Evolutionary conservation across 2,329 filamentous ascomycete genomes (phyloP), one percentile per base, ranked within the genome.

Genomic region (Calonectria leucothoes): DNA sequence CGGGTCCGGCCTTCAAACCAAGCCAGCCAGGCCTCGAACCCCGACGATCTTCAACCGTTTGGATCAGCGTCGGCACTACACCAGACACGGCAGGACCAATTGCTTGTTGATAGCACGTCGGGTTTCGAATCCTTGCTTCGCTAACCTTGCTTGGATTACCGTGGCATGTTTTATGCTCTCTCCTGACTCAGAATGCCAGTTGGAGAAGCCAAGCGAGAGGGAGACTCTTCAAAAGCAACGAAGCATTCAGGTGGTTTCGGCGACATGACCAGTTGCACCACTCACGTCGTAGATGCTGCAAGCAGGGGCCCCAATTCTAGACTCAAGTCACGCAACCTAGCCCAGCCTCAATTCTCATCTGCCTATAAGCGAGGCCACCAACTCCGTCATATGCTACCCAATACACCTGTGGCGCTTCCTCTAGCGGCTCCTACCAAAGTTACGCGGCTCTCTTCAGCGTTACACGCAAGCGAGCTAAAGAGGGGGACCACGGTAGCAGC

Each of bases 141-240:
- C 55, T 57, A 55, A 37, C 55, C 37, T 23, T 15, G 31, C 45
- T 65, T 49, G 57, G 65, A 5, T 72, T 65, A 33, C 70, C 64
- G 70, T 69, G 65, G 65, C 64, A 64, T 68, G 23, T 55, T 29
- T 33, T 42, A 52, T 33, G 23, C 35, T 33, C 48, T 63, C 29
- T 49, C 31, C 65, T 42, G 17, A 57, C 51, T 45, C 35, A 59
- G 55, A 59, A 37, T 59, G 35, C 55, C 27, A 35, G 55, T 59
- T 59, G 7, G 20, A 45, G 27, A 59, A 33, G n/a, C 31, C n/a
- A n/a, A n/a, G n/a, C n/a, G n/a, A n/a, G 37, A 59, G 55, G 31
- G 55, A 59, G 52, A 59, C n/a, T 37, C 55, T 59, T 35, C 33
- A 55, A 55, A 59, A 59, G 55, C 55, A 59, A 59, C 33, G 33